These are phyloP conservation scores for Globisporangium cylindrosporum DNA, from an alignment of 352 stramenopile species.

Conservation along the genomic window DNA sequence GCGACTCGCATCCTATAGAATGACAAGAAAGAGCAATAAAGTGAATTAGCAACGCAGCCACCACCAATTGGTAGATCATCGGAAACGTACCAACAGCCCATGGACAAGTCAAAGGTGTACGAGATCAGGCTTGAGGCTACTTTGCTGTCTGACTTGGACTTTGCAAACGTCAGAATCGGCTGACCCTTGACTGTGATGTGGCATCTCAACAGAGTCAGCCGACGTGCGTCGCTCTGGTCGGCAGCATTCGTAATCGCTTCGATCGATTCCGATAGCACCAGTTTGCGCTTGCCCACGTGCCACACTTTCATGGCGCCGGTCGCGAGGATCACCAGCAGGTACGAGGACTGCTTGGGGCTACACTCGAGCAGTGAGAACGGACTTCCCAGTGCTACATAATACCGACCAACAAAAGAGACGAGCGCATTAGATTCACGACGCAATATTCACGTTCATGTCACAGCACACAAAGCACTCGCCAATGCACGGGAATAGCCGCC, in stretches of 20 bases:
- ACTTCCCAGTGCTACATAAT: conserved; percentile 53
- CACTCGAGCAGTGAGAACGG: conserved; percentile 70
- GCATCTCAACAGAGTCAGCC: conserved; percentile 68
- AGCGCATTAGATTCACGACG: neutral
- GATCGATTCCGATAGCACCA: conserved; percentile 57
- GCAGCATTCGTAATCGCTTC: conserved; percentile 56
- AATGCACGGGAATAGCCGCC: conserved; percentile 79
- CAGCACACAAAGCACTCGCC: conserved; percentile 23
- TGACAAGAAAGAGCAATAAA: neutral
- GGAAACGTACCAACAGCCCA: conserved; percentile 62
- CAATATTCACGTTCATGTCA: neutral
- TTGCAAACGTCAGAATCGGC: conserved; percentile 81
- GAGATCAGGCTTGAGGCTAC: conserved; percentile 60
- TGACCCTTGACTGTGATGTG: conserved; percentile 67
- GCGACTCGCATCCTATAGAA: conserved; percentile 76
- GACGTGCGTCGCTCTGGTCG: conserved; percentile 22
- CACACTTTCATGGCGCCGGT: conserved; percentile 73
- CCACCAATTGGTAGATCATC: no score
- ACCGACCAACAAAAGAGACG: neutral
- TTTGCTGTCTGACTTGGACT: conserved; percentile 50
- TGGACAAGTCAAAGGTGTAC: conserved; percentile 73
- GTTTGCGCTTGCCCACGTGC: conserved; percentile 48
- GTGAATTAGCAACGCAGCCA: neutral
- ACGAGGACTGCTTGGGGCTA: conserved; percentile 54
- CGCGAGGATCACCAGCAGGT: conserved; percentile 67